Percentiles rank a stretch among this genome's conserved stretches.
Conservation (phyloP, 2,329 filamentous ascomycete species). For the Endoconidiophora laricicola region DNA sequence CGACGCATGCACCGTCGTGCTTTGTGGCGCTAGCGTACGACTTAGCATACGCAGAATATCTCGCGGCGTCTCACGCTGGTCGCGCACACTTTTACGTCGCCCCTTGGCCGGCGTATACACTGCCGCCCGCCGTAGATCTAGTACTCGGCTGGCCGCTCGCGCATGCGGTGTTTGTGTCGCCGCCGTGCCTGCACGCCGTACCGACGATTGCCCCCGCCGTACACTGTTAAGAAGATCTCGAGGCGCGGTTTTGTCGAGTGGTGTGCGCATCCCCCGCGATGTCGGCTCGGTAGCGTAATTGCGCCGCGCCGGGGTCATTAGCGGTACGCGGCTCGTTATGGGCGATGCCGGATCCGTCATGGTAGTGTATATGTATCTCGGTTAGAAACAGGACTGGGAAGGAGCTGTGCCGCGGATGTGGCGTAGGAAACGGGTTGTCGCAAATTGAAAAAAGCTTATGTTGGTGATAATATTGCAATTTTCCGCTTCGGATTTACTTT, state of each 20-base stretch:
- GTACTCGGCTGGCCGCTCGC: constrained; percentile 39
- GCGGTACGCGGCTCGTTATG: background rate
- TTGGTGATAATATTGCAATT: no score
- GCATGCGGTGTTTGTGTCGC: constrained; percentile 39
- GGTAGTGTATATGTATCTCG: no score
- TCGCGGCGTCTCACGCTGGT: constrained; percentile 38
- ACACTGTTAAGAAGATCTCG: constrained; percentile 24
- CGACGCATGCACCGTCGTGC: constrained; percentile 28
- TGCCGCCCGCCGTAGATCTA: constrained; percentile 41
- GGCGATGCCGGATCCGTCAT: constrained; percentile 3
- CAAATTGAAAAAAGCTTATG: no score
- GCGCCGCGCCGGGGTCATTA: constrained; percentile 13
- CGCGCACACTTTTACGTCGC: constrained; percentile 38
- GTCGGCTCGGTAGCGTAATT: constrained; percentile 12
- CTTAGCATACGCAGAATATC: constrained; percentile 37
- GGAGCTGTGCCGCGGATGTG: no score
- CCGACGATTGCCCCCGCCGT: constrained; percentile 24
- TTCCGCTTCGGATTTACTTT: no score
- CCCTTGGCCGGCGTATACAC: constrained; percentile 43
- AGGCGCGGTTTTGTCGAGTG: constrained; percentile 23
- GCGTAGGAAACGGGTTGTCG: no score
- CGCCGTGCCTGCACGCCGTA: constrained; percentile 16
- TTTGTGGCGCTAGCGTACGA: constrained; percentile 33
- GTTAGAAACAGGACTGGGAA: no score
- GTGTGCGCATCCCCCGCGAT: constrained; percentile 25